Evolutionary conservation across 1,284 basidiomycete genomes (phyloP).

Genomic region (Dichomitus squalens): DNA sequence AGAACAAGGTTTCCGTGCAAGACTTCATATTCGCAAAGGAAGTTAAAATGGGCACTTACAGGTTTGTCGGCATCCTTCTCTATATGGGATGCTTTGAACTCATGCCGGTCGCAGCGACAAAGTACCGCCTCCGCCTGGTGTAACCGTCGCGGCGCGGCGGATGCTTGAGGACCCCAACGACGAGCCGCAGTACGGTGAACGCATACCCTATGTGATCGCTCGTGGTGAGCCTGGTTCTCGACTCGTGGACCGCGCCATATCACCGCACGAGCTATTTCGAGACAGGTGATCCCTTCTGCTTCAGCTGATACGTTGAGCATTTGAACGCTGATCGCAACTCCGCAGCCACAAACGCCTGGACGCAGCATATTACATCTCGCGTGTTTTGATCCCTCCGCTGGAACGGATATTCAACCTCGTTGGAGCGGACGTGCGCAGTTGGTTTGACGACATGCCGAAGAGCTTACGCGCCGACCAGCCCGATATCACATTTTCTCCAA

Average conservation of each 20-base stretch:
- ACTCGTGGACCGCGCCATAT: constrained; percentile 82
- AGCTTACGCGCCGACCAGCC: constrained; percentile 39
- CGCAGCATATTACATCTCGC: constrained; percentile 88
- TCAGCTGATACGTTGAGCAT: neutral
- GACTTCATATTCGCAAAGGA: constrained; percentile 97
- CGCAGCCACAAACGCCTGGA: constrained; percentile 70
- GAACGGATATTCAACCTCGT: constrained; percentile 91
- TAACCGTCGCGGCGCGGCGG: constrained; percentile 79
- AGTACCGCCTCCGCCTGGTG: constrained; percentile 88
- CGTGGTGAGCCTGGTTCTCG: constrained; percentile 67
- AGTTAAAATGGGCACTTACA: constrained; percentile 90
- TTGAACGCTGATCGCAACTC: neutral
- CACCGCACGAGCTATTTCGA: constrained; percentile 78
- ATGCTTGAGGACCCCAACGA: constrained; percentile 78
- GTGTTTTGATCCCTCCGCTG: constrained; percentile 87
- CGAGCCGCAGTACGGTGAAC: constrained; percentile 91
- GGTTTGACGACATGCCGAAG: constrained; percentile 92
- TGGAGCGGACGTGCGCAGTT: constrained; percentile 85
- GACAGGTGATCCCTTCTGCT: constrained; percentile 51
- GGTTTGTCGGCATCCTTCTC: constrained; percentile 44
- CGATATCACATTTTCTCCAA: constrained; percentile 44
- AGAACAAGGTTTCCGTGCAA: constrained; percentile 80
- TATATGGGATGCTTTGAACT: neutral
- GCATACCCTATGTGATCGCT: constrained; percentile 89
- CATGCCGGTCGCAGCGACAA: constrained; percentile 59